Base-by-base conservation (phyloP, 192 early-diverging fungal species). In the Rhizophagus sp. region DNA sequence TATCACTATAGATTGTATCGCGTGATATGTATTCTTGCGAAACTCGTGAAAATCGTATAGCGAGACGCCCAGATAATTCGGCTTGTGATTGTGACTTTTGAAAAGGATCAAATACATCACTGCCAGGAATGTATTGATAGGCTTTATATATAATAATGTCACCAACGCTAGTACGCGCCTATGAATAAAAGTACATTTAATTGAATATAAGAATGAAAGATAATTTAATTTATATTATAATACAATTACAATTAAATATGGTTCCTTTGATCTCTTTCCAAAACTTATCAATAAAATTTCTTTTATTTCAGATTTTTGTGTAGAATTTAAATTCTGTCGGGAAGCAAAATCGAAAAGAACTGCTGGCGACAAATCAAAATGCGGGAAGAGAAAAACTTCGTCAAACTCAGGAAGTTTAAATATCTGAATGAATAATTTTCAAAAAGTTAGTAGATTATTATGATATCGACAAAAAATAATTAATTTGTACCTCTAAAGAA, bases 61-160 rank as follows among this genome's bases (percentile, higher is more conserved):
- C 92, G 5, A 96, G 84, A 33, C 93, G 89, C 44, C 88, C 80
- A 1, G 81, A 75, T 11, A 80, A 68, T 61, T 85, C 82, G 30
- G 36, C 67, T 34, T 82, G 73, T 30, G 47, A 34, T 49, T 66
- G 76, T n/a, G 78, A 57, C 4, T 79, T 79, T 50, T 49, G 33
- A 24, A 22, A 36, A 34, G 47, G 80, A 6, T 73, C 81, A 39
- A 47, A 77, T 27, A 76, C 36, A 74, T 87, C 84, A 5, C 49
- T 68, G 8, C 78, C 78, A 1, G 89, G 84, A 19, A 90, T 75
- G 77, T 89, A 89, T 57, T 82, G 81, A 77, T 90, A 91, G 11
- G 88, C 88, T 77, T 89, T 88, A 82, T 96, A 96, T 1, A 95
- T 89, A 11, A 92, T 83, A 12, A 96, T 87, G 78, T 96, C 94